Evolutionary conservation across 2,329 filamentous ascomycete species (phyloP), one percentile per base, ranked within the genome.

Genomic region (Pseudogymnoascus sp.): DNA sequence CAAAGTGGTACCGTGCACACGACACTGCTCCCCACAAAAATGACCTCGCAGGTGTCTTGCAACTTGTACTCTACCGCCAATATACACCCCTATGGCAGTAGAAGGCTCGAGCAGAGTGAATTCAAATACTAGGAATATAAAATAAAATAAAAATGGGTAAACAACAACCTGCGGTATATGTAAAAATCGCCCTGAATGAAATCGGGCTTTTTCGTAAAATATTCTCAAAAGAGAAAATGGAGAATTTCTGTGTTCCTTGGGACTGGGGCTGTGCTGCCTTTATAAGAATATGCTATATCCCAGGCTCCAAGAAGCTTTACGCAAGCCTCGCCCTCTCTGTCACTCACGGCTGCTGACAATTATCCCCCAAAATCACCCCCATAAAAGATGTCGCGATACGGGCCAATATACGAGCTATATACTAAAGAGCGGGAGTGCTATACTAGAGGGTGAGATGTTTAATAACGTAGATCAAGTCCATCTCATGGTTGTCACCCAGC

Each of bases 1-100:
- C 29, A 8, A 54, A 33, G 47, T 54, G 47, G 47, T 54, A 54
- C 47, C 44, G 44, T 50, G 47, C 29, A 54, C 47, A 54, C 47
- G 47, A 54, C 29, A 21, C 47, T 50, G 13, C 8, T 54, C 47
- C 29, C 47, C 47, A 54, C 47, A 54, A 54, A 54, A 33, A 54
- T 54, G 47, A 54, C 47, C 47, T 54, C 26, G 47, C 29, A 17
- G 47, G 21, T 54, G 21, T 21, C 21, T 21, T 21, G 21, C 21
- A 21, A 21, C 9, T 54, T 54, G 35, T 37, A 13, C 10, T 54
- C 21, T 21, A 3, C 21, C 21, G 21, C 21, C 21, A 21, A 21
- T 21, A 21, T 21, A 44, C 17, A 44, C 17, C 40, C 21, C 3
- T 29, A 29, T 47, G 2, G 40, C 9, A 29, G 13, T n/a, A 21